Conservation (phyloP, 164 flowering plant species). For the Vitis amurensis region DNA sequence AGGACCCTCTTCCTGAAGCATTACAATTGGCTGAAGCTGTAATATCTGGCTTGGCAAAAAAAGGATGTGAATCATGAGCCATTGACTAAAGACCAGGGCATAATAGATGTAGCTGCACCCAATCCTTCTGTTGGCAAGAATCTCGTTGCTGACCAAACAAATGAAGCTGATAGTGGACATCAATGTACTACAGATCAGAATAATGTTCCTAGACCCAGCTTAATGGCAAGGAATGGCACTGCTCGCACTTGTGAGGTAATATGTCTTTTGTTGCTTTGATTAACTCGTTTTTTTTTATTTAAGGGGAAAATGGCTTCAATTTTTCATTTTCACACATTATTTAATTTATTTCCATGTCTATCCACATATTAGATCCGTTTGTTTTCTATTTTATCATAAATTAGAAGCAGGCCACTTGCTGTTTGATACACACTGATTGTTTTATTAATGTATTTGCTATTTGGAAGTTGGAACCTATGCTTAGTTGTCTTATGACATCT, state of each 20-base stretch:
- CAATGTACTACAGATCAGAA: conserved; percentile 4
- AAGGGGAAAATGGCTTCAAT: no score
- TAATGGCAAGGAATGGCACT: conserved; percentile 55
- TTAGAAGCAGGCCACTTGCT: no score
- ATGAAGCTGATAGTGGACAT: conserved; percentile 6
- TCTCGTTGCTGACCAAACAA: conserved; percentile 3
- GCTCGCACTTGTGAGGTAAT: conserved; percentile 58
- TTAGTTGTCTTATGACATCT: no score
- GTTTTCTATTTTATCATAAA: no score
- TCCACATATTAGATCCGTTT: no score
- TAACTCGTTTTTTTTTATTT: no score
- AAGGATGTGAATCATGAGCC: conserved; percentile 9
- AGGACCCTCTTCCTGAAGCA: conserved; percentile 78
- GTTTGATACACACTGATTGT: no score
- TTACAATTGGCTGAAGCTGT: conserved; percentile 38
- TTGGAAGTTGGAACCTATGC: no score
- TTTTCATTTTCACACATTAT: no score
- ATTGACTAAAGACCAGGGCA: conserved; percentile 13
- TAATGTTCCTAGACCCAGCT: conserved; percentile 27
- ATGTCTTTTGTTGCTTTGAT: not conserved
- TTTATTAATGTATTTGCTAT: no score
- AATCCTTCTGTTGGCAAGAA: conserved; percentile 7
- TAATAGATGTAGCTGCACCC: conserved; percentile 5
- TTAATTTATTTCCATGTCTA: no score
- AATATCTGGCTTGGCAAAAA: conserved; percentile 6